Base-by-base conservation (phyloP, 495 filamentous ascomycete species). In the Evernia prunastri region DNA sequence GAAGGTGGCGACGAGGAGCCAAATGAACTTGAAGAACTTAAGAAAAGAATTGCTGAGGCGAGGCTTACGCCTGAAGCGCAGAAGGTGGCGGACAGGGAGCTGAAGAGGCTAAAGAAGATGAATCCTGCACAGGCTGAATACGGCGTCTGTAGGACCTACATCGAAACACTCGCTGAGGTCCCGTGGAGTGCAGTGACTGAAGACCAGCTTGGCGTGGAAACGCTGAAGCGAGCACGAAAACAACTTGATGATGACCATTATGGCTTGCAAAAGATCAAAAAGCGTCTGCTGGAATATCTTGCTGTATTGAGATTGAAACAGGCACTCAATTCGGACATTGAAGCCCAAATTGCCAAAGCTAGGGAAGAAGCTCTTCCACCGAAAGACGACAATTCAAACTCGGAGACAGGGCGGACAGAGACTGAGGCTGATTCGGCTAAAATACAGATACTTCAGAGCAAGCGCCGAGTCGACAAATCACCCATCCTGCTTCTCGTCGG, bases 211-310 rank as follows among this genome's bases (percentile, higher is more conserved):
- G 91, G 90, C n/a, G 81, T 81, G 5, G 87, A 89, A 23, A 97
- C 92, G 2, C 73, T 99, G 63, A 78, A 81, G 60, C 80, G 79
- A 66, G 95, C 95, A 39, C 82, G 92, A 49, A 88, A 94, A 77
- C 93, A 97, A 73, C 80, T 99, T 33, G 90, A 99, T 70, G 87
- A 95, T 60, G 95, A 97, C 73, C 95, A 99, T 72, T 97, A 97
- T 67, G 95, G 95, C 5, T 79, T 99, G 27, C 90, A 97, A 67
- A 94, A 94, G 75, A 94, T 97, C 69, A 99, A 99, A 82, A 97
- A 96, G 81, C 81, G 95, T 53, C 75, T 99, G 23, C 78, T 97
- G 9, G 96, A 97, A 71, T 99, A 99, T 72, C 83, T 99, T 23
- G 96, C 95, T 20, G 95, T 99, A 33, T 80, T 99, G 35, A 88